Percentiles rank a stretch among this genome's conserved stretches.
Conservation (phyloP, 225 moss, liverwort and hornwort genomes). For the Climacium dendroides region DNA sequence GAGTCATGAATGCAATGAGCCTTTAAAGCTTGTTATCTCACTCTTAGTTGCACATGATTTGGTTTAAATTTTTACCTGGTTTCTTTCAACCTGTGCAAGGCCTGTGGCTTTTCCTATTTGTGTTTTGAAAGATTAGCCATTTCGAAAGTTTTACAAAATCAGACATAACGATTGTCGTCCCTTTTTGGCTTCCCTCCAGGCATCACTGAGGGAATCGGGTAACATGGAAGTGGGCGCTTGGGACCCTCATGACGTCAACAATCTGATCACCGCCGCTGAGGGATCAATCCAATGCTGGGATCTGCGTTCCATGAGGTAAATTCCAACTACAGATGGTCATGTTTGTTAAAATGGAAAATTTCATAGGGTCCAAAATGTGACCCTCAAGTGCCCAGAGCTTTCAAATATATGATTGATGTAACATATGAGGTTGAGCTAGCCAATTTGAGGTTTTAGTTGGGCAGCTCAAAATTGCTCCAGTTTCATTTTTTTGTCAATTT, state of each 20-base stretch:
- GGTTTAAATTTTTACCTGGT: neutral
- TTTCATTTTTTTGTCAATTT: neutral
- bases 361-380: neutral
- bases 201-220: conserved; percentile 47
- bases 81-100: neutral
- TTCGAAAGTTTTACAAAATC: neutral
- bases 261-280: conserved; percentile 61
- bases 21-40: neutral
- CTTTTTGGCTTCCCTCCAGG: neutral
- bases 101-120: neutral
- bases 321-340: neutral
- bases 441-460: neutral
- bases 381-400: neutral
- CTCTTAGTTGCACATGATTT: neutral
- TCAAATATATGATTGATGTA: neutral
- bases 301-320: conserved; percentile 75
- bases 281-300: conserved; percentile 78
- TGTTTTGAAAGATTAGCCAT: neutral
- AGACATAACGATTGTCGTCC: neutral
- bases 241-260: conserved; percentile 78
- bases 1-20: neutral
- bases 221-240: conserved; percentile 63
- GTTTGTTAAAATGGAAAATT: neutral
- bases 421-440: neutral
- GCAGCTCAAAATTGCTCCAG: neutral